Evolutionary conservation across 345 rosid genomes (phyloP), one percentile per base, ranked within the genome.

Genomic region (Eucalyptus leucophloia): DNA sequence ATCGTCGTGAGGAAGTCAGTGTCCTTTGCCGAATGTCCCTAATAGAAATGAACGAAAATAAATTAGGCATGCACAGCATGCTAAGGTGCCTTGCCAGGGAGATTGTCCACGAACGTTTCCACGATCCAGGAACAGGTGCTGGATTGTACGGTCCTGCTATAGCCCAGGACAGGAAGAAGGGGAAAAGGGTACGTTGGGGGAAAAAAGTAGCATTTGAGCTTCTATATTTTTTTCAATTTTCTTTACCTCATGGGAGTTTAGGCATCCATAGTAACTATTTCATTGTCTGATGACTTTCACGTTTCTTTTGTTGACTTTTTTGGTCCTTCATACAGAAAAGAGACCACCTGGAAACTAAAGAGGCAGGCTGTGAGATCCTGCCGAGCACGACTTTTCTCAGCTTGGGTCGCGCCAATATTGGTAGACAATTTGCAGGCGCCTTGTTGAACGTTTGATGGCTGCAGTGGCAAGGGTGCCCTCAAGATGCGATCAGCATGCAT

Each of bases 1-100:
- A 5, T 58, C 15, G 0, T 58, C 1, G 1, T 56, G 5, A n/a
- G n/a, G n/a, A n/a, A n/a, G n/a, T 47, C 49, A 47, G 49, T 47
- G 13, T 47, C 49, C 49, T 47, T 47, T 47, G 49, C 11, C 49
- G 0, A 47, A 47, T 11, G 49, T 47, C 49, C 49, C 49, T 47
- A 47, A 47, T 47, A 47, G 49, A 47, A 47, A 47, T 47, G 0
- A 2, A 47, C 49, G 2, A 47, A 0, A 47, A 47, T 47, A 47
- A 47, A 0, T 47, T 58, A 58, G 67, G 67, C 5, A 58, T 58
- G 65, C 65, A 58, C 65, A 26, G n/a, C n/a, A 24, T 58, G 65
- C 65, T 26, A 2, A 58, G n/a, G n/a, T 11, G 65, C 65, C 65
- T 58, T 58, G 65, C 65, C 30, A 58, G n/a, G 30, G 30, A 26